A percentile compares a stretch with the other conserved stretches of the same genome.
phyloP scores from a whole-genome alignment of 176 grass and related monocot species.

The Oryza australiensis region DNA sequence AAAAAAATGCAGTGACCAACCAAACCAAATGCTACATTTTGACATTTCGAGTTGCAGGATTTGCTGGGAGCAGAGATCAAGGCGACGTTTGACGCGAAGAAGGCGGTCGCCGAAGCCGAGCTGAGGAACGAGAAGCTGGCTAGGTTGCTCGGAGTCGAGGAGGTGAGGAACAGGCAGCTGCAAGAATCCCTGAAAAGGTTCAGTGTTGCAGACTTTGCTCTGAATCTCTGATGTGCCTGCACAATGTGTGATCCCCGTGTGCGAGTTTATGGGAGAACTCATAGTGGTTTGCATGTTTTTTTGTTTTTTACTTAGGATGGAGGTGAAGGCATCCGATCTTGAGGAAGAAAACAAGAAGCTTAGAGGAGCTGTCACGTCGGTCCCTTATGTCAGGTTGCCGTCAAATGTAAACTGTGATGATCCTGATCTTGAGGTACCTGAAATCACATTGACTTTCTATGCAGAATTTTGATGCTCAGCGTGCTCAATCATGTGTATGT shows the following conservation, averaged over 20 bases:
- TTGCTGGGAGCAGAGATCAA: conserved; percentile 49
- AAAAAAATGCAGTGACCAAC: not conserved
- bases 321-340: conserved; percentile 53
- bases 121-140: conserved; percentile 48
- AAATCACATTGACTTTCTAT: not conserved
- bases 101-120: conserved; percentile 42
- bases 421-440: conserved; percentile 33
- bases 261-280: not conserved
- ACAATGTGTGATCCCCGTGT: not conserved
- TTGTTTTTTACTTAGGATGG: conserved; percentile 44
- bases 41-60: conserved; percentile 40
- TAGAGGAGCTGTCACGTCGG: conserved; percentile 36
- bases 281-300: not conserved
- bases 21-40: not conserved
- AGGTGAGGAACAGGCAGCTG: conserved; percentile 45
- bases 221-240: not conserved
- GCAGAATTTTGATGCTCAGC: not conserved
- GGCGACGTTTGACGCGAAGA: conserved; percentile 34
- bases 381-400: conserved; percentile 31
- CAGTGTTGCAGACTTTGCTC: not conserved
- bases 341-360: conserved; percentile 62
- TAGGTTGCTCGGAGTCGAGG: conserved; percentile 47
- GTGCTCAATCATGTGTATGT: conserved; percentile 9
- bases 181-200: conserved; percentile 57
- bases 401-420: not conserved